Percentiles rank a stretch among this genome's conserved stretches.
phyloP scores from a whole-genome alignment of 352 stramenopile species.

The Phytopythium litorale region DNA sequence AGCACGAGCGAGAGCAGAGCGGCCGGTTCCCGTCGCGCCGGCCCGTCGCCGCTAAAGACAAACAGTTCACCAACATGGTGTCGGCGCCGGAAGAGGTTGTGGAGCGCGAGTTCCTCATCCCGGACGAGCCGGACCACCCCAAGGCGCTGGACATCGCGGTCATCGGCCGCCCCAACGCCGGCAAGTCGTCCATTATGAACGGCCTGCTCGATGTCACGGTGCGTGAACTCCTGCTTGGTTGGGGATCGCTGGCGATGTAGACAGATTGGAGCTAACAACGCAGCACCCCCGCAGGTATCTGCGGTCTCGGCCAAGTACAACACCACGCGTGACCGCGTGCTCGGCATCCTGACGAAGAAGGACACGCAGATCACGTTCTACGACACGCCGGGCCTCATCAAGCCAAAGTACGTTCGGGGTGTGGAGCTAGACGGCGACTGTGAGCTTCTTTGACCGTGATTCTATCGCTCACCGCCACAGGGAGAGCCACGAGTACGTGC shows the following conservation, averaged over 20 bases:
- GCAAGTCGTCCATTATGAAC: slow-evolving; percentile 88
- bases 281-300: slow-evolving; percentile 38
- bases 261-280: background rate
- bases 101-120: slow-evolving; percentile 68
- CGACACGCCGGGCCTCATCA: slow-evolving; percentile 84
- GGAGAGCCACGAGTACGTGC: slow-evolving; percentile 79
- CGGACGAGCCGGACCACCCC: slow-evolving; percentile 62
- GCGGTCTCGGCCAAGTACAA: slow-evolving; percentile 89
- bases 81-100: slow-evolving; percentile 58
- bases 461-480: slow-evolving; percentile 13
- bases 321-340: slow-evolving; percentile 73
- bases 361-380: slow-evolving; percentile 82
- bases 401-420: slow-evolving; percentile 53
- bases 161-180: slow-evolving; percentile 83
- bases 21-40: slow-evolving; percentile 25
- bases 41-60: slow-evolving; percentile 44
- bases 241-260: background rate
- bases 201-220: slow-evolving; percentile 68
- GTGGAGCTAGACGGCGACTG: background rate
- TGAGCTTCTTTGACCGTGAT: background rate
- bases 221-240: background rate
- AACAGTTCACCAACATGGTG: slow-evolving; percentile 69
- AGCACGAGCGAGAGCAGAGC: slow-evolving; percentile 14
- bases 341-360: slow-evolving; percentile 75
- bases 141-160: slow-evolving; percentile 74